Base-by-base conservation (phyloP, 495 filamentous ascomycete genomes). In the Penicillium diatomitis region DNA sequence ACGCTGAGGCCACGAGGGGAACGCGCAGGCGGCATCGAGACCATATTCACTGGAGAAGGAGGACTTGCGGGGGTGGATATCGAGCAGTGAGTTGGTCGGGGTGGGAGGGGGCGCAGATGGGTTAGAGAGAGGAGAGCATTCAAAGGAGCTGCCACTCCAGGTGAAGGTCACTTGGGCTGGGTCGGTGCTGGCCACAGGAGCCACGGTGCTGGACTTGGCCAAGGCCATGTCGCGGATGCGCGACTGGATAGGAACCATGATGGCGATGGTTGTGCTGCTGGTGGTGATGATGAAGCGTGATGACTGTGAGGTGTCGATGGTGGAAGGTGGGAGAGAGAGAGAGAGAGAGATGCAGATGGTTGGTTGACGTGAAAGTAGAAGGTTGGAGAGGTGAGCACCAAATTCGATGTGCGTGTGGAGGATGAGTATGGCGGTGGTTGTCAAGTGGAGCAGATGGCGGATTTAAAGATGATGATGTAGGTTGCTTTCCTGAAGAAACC, bases 1-100 rank as follows among this genome's bases (percentile, higher is more conserved):
- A 20, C 75, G 54, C 54, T 75, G 73, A 29, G 75, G 75, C 75
- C 75, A 79, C 28, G 72, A 76, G 27, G 75, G 75, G 47, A 70
- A 79, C 7, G 75, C 75, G 53, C 74, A 79, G 20, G 74, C 66
- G 28, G 69, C 68, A 50, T 63, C 70, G 62, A 68, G 62, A 1
- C 61, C 67, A 48, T 66, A 65, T 35, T 64, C 57, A 38, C 55
- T 70, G 32, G 69, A 70, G 60, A 74, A 74, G 20, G 69, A 73
- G 9, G 67, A 69, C 48, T 74, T 74, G 63, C 69, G 69, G 9
- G 71, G 71, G 30, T 60, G 61, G 57, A 74, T 71, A 46, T 74
- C 71, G 44, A 66, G 61, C 8, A 74, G 57, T 35, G 62, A 59
- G 57, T 72, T 63, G 52, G 45, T 63, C 12, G 66, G 68, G 5